Conservation (phyloP, 192 early-diverging fungal species). For the Coemansia sp. region DNA sequence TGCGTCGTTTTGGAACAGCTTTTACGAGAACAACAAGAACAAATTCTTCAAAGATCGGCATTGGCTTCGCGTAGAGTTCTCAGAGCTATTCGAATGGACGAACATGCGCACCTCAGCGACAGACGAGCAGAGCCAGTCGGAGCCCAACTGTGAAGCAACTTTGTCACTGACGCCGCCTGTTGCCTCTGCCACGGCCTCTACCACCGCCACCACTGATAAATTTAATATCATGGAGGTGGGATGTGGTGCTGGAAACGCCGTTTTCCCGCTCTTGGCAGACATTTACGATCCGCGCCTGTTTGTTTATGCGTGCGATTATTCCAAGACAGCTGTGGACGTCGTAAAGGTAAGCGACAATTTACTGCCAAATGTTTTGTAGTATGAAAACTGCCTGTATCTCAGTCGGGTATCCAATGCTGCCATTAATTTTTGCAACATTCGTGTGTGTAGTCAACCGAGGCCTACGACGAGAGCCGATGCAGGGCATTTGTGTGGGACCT, state of each 20-base stretch:
- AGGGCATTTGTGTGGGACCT: conserved; percentile 80
- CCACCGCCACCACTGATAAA: conserved; percentile 8
- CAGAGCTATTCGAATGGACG: conserved; percentile 73
- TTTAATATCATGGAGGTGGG: conserved; percentile 77
- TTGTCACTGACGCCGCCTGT: background rate
- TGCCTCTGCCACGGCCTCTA: background rate
- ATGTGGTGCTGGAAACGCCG: conserved; percentile 79
- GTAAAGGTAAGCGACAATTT: conserved; percentile 62
- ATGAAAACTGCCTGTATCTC: background rate
- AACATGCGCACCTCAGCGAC: conserved; percentile 24
- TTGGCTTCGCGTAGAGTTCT: conserved; percentile 93
- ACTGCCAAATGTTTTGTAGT: background rate
- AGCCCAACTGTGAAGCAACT: background rate
- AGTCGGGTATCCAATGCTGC: conserved; percentile 1
- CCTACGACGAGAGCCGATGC: conserved; percentile 64
- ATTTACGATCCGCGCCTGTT: conserved; percentile 61
- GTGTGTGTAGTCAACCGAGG: conserved; percentile 51
- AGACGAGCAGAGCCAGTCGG: background rate
- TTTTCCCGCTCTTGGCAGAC: conserved; percentile 76
- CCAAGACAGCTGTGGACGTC: conserved; percentile 68
- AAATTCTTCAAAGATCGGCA: conserved; percentile 97
- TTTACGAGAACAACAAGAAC: conserved; percentile 79
- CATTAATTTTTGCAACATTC: background rate
- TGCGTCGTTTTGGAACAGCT: conserved; percentile 70
- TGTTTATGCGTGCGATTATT: conserved; percentile 80